Evolutionary conservation across 371 early-diverging fungal genomes (phyloP), one percentile per base, ranked within the genome.

Genomic region (Mucor plumbeus): DNA sequence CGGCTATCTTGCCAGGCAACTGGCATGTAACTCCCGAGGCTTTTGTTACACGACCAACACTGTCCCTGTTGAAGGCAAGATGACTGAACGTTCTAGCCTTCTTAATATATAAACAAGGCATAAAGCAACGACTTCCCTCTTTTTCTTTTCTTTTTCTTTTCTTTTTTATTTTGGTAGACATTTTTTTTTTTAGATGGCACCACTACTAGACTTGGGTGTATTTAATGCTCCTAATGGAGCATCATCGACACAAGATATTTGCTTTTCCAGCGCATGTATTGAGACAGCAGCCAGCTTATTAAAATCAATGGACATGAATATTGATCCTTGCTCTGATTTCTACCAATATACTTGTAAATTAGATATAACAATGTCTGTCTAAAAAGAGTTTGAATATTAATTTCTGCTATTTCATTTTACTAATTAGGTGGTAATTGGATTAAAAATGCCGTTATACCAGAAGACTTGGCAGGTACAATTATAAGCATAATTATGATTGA

Each of bases 331-430:
- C 39, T 69, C 72, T 3, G 80, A 82, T 39, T 82, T 82, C 68
- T 86, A 80, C 59, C 71, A 78, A 60, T 88, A 78, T 63, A 63
- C 83, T 5, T 88, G 88, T 88, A 83, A 65, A 65, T 56, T 44
- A 36, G 9, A 7, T 26, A 26, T 26, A 26, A 3, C 26, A 26
- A 26, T 26, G 26, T 26, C 26, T 26, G 26, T 26, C 26, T 3
- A 26, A 26, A 26, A 26, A 26, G 1, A 3, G 3, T 26, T 26
- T 26, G 1, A 26, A 26, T 34, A 61, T 31, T 14, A 62, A 44
- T 47, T 47, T 47, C 17, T 19, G 17, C 19, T 47, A 19, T 14
- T 39, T 35, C 11, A 7, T 35, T 56, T 43, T 10, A n/a, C 26
- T 47, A 43, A 39, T 11, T 57, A 86, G 86, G 88, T 63, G 85